phyloP scores from a whole-genome alignment of 495 filamentous ascomycete genomes.

The Xylaria acuta region DNA sequence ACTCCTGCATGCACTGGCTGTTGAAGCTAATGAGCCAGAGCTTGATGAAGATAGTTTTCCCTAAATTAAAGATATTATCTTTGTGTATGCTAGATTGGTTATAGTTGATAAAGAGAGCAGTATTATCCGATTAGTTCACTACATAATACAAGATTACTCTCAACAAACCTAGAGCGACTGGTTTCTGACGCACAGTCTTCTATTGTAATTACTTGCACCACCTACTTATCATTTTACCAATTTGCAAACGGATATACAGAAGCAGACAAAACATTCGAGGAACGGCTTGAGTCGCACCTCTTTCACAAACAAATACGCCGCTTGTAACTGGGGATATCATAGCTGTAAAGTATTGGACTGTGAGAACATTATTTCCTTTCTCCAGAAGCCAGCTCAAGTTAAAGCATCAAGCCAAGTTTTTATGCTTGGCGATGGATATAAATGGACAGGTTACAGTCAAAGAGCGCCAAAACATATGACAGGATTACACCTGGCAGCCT shows the following conservation, averaged over 20 bases:
- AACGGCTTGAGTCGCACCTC: conserved; percentile 35
- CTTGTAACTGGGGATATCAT: conserved; percentile 55
- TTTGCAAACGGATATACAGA: background rate
- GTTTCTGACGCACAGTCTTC: conserved; percentile 3
- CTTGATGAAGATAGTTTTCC: conserved; percentile 51
- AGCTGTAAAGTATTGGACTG: conserved; percentile 24
- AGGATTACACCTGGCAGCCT: background rate
- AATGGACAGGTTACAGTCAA: background rate
- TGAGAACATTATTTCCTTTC: background rate
- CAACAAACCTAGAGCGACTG: conserved; percentile 7
- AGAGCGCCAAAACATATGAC: background rate
- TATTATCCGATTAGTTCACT: conserved; percentile 28
- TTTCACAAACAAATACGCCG: conserved; percentile 52
- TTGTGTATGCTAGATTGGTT: conserved; percentile 61
- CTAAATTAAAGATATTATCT: conserved; percentile 47
- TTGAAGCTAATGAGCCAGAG: conserved; percentile 35
- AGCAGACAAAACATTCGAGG: conserved; percentile 44
- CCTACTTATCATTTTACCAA: background rate
- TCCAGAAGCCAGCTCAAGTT: too few relatives aligned
- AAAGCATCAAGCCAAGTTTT: too few relatives aligned
- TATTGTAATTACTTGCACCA: background rate
- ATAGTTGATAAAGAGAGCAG: conserved; percentile 53
- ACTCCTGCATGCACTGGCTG: conserved; percentile 56
- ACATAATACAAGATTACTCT: conserved; percentile 18
- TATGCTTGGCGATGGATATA: background rate